Conservation (phyloP, 2,329 filamentous ascomycete genomes). For the Beauveria varroae region DNA sequence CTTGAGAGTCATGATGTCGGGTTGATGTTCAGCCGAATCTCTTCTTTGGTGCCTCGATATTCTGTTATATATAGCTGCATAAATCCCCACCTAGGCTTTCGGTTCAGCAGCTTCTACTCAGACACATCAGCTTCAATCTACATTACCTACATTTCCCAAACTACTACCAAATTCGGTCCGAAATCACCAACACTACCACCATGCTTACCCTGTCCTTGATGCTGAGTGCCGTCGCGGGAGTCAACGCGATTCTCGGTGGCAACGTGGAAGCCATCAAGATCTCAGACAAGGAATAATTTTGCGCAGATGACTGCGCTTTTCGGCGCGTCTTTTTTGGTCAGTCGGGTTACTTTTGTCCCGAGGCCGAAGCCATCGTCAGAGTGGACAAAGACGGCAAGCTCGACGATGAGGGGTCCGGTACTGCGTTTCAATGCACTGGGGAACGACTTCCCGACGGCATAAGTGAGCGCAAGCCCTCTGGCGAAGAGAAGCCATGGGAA, state of each 20-base stretch:
- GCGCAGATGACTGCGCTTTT: not conserved
- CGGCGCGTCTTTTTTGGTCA: not conserved
- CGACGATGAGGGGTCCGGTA: too few species aligned
- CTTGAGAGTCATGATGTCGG: too few species aligned
- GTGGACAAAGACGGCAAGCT: too few species aligned
- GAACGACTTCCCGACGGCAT: too few species aligned
- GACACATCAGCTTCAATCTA: not conserved
- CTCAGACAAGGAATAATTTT: not conserved
- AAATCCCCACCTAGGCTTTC: not conserved
- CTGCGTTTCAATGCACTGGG: too few species aligned
- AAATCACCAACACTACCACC: not conserved
- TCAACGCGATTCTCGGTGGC: not conserved
- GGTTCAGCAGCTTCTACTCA: not conserved
- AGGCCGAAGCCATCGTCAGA: not conserved
- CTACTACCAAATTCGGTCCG: not conserved
- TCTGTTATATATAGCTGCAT: too few species aligned
- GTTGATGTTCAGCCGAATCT: too few species aligned
- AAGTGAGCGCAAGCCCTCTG: too few species aligned
- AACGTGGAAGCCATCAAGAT: not conserved
- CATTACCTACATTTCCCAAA: not conserved
- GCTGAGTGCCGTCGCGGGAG: not conserved
- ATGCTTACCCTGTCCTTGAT: not conserved
- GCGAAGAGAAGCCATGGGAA: too few species aligned
- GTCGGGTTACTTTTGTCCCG: not conserved
- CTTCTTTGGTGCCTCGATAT: too few species aligned